Base-by-base conservation (phyloP, 495 filamentous ascomycete genomes). In the Sporormia fimetaria region DNA sequence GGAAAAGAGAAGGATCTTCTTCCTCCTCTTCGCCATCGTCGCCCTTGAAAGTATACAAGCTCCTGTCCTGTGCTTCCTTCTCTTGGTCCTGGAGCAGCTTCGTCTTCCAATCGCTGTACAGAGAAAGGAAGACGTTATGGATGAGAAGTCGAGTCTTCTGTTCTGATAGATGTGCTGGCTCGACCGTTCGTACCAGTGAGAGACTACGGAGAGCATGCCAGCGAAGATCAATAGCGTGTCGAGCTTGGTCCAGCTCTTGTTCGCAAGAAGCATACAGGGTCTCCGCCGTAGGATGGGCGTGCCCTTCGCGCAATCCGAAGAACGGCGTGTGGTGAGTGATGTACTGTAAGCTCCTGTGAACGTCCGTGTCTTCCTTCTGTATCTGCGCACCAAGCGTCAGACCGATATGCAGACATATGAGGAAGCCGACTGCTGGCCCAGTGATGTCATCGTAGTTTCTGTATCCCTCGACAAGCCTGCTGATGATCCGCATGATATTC, bases 361-460 rank as follows among this genome's bases (percentile, higher is more conserved):
- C 21, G 22, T 21, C 4, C 21, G 11, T 33, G 11, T 27, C 16
- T 21, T 34, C 28, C 11, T 12, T 21, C 12, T 39, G 22, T 1
- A 16, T 23, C 67, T 25, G 68, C 8, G 38, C 40, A 11, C 29
- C 66, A 21, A 94, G 59, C 11, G 71, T 79, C 21, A 93, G 55
- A 9, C 87, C 85, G 40, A 88, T 57, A 46, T 81, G 79, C 8
- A 99, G 66, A 39, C 83, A 79, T 38, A 81, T 75, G 6, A 96
- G 68, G 49, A 95, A 86, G 31, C 80, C 83, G 42, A 87, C 67
- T 27, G 85, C 64, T 2, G 87, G 87, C 33, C 69, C 67, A 0
- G 80, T 80, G 33, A 96, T 68, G 58, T 99, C 90, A 39, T 83
- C 80, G 49, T 94, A 96, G 22, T 73, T 75, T 28, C 74, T 69